Base-by-base conservation (phyloP, 352 stramenopile genomes). In the Phytophthora brassicae region DNA sequence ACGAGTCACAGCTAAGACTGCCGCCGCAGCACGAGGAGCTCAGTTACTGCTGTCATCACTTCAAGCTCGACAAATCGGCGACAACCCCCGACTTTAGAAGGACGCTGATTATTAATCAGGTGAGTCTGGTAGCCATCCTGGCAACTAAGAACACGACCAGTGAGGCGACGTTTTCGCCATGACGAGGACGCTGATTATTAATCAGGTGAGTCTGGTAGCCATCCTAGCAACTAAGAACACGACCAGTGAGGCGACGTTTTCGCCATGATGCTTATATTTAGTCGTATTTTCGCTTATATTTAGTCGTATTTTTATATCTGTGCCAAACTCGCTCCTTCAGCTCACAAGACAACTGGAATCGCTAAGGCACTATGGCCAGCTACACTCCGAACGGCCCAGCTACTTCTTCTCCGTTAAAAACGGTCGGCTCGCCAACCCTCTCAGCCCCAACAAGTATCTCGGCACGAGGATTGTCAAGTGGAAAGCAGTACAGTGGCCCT, bases 401-500 rank as follows among this genome's bases (percentile, higher is more conserved):
- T 47, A 61, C 58, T 12, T 64, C 62, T 36, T 75, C 67, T n/a
- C 50, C 64, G n/a, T 42, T 75, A 35, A 72, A 67, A 39, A 64
- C 68, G 3, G 50, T 56, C n/a, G 20, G 44, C 48, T 72, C 63
- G 26, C 33, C 63, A 2, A 43, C 38, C 19, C 5, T 44, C 9
- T 60, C 58, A 31, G n/a, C 54, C 3, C 49, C 62, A 22, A 68
- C 24, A 39, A 63, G 22, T 51, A 28, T 69, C 20, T 52, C 49
- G 7, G 35, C 59, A 11, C 57, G 26, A 51, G 57, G 58, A 11
- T 38, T 68, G n/a, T 36, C 45, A 7, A 59, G 56, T 23, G 56
- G 19, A 16, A 44, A 64, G 7, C 50, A 53, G 12, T 2, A 42
- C 29, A 22, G 4, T 45, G 42, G 51, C 14, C 28, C 51, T 7